phyloP scores from a whole-genome alignment of 208 protist species.

The Porcisia deanei region DNA sequence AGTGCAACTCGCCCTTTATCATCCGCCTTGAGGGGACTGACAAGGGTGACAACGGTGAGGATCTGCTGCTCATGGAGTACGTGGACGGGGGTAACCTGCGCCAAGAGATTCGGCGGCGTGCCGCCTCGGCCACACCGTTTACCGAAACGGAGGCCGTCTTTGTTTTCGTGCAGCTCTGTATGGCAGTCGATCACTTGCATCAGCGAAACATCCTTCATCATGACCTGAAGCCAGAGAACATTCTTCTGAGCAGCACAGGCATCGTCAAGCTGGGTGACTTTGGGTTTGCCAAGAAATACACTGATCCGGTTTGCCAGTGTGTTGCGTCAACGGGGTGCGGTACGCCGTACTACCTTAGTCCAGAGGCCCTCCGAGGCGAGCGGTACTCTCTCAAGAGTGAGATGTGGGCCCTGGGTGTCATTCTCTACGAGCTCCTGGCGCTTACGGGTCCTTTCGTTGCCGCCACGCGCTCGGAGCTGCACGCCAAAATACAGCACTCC shows the following conservation, averaged over 20 bases:
- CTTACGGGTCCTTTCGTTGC: conserved; percentile 70
- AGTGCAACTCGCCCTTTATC: conserved; percentile 35
- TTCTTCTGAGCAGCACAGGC: conserved; percentile 76
- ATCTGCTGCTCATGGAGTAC: conserved; percentile 75
- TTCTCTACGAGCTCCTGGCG: conserved; percentile 78
- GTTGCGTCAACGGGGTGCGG: conserved; percentile 56
- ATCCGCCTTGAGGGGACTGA: conserved; percentile 21
- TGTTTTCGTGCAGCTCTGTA: conserved; percentile 64
- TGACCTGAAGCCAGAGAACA: conserved; percentile 93
- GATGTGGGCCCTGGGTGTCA: conserved; percentile 82
- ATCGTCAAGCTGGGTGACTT: conserved; percentile 84
- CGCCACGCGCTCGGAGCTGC: conserved; percentile 21
- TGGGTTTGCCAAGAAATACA: conserved; percentile 57
- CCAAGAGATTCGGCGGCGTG: conserved; percentile 52
- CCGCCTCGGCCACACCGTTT: conserved; percentile 29
- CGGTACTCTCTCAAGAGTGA: conserved; percentile 91
- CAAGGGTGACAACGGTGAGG: conserved; percentile 37
- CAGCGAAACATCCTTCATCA: conserved; percentile 81
- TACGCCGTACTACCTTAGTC: conserved; percentile 89
- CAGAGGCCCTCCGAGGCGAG: conserved; percentile 84
- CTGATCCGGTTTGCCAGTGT: conserved; percentile 36
- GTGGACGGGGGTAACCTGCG: conserved; percentile 70
- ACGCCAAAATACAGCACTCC: conserved; percentile 8
- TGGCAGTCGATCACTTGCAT: conserved; percentile 81
- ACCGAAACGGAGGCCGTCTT: conserved; percentile 54